Conservation (phyloP, 257 asterid species). For the Solanum pennellii region DNA sequence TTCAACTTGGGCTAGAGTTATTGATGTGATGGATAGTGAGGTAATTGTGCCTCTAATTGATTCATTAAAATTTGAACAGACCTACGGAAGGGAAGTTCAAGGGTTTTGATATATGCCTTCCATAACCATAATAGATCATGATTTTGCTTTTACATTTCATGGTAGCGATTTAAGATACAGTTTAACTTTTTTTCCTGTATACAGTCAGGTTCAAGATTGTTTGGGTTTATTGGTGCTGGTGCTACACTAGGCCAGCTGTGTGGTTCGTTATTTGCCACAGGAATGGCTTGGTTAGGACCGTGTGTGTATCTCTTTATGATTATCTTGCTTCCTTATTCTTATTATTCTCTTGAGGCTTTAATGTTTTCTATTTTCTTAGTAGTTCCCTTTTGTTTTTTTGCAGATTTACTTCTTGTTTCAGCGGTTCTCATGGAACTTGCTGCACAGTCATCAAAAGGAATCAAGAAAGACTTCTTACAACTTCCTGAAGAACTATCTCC, state of each 20-base stretch:
- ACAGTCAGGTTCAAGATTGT: constrained; percentile 99
- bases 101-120: not conserved
- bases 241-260: constrained; percentile 96
- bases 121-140: not conserved
- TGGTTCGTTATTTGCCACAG: constrained; percentile 93
- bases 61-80: not conserved
- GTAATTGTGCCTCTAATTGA: constrained; percentile 30
- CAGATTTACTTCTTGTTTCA: constrained; percentile 90
- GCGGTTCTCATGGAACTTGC: constrained; percentile 94
- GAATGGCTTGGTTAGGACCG: constrained; percentile 98
- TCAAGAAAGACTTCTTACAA: constrained; percentile 40
- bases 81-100: not conserved
- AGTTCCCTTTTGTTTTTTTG: constrained; percentile 11
- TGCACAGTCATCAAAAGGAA: constrained; percentile 76
- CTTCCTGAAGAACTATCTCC: constrained; percentile 59
- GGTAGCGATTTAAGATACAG: not conserved
- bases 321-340: not conserved
- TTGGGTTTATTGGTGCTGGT: constrained; percentile 99
- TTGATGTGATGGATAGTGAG: constrained; percentile 95
- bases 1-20: constrained; percentile 97
- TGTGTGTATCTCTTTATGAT: constrained; percentile 33
- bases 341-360: not conserved
- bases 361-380: not conserved
- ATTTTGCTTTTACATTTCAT: not conserved
- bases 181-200: constrained; percentile 3